Evolutionary conservation across 2,329 filamentous ascomycete genomes (phyloP).

Genomic region (Exophiala spinifera): DNA sequence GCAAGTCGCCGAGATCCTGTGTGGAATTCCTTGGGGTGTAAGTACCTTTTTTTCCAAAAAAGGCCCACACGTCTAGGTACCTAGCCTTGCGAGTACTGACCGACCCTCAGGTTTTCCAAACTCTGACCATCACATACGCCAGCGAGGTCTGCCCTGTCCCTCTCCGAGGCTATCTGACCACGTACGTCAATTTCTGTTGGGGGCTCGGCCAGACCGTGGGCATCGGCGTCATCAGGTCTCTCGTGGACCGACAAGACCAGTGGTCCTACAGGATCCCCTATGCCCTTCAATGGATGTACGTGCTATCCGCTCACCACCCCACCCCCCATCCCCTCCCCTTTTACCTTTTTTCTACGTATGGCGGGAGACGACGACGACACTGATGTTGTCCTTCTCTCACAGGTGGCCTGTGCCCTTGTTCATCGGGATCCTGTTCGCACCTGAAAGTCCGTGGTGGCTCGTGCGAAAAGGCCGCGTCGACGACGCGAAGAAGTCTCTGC

Average conservation of each 20-base stretch:
- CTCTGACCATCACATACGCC: conserved; percentile 46
- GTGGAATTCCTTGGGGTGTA: conserved; percentile 48
- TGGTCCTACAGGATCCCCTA: conserved; percentile 55
- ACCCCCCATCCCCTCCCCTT: no score
- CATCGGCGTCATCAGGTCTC: conserved; percentile 49
- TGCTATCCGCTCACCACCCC: not conserved
- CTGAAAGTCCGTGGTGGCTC: conserved; percentile 53
- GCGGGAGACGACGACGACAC: not conserved
- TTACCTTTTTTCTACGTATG: no score
- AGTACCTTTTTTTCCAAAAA: not conserved
- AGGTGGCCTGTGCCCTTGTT: conserved; percentile 49
- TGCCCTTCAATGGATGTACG: conserved; percentile 48
- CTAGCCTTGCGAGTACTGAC: not conserved
- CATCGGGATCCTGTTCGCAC: conserved; percentile 47
- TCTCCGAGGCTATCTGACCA: conserved; percentile 45
- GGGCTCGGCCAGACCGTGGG: conserved; percentile 51
- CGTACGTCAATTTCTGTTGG: conserved; percentile 38
- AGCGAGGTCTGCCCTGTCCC: conserved; percentile 48
- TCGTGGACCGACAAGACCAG: conserved; percentile 45
- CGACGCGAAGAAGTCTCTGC: conserved; percentile 45
- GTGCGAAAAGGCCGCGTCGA: conserved; percentile 46
- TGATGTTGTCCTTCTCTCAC: not conserved
- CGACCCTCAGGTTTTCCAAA: conserved; percentile 44
- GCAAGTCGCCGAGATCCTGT: conserved; percentile 51
- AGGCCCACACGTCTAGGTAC: not conserved